Base-by-base conservation (phyloP, 495 filamentous ascomycete genomes). In the Emericellopsis terricola region DNA sequence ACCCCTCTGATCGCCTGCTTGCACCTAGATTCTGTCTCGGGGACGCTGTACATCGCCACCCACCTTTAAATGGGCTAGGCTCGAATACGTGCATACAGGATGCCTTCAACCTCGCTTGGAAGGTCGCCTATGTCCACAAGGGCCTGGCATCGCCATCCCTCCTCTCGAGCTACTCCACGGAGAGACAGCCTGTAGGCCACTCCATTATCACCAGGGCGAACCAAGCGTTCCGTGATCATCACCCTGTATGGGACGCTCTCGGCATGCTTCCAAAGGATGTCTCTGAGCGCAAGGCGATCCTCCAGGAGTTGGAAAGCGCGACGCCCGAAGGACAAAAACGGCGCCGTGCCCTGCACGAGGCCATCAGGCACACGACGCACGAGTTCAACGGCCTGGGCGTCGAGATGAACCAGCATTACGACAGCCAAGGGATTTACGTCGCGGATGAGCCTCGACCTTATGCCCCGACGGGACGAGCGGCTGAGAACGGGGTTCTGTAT, bases 41-140 rank as follows among this genome's bases (percentile, higher is more conserved):
- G 10, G 63, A 68, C 40, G 54, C 63, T 4, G 52, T 53, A 0
- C 63, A 68, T 36, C 52, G 59, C 0, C 64, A 64, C 35, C 57
- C 63, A 0, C 63, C 62, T 4, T 54, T 55, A 18, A 61, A 56
- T 38, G 63, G 63, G 0, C 45, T 65, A 4, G 64, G 64, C 2
- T 53, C 48, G 8, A 68, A 64, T 33, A 64, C 62, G 0, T 65
- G 62, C 33, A 60, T 65, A 15, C 48, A 57, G 27, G 64, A 67
- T 34, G 63, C 61, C 0, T 58, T 50, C 42, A 65, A 68, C 39
- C 50, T 68, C 8, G 59, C 64, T 8, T 66, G 59, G 62, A 66
- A 66, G 42, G 38, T 64, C 3, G 46, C 48, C 24, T 49, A 50
- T 19, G 60, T 61, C 19, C 46, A 58, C 36, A 48, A 53, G 0